Evolutionary conservation across 495 filamentous ascomycete genomes (phyloP), one percentile per base, ranked within the genome.

Genomic region (Tuber indicum): DNA sequence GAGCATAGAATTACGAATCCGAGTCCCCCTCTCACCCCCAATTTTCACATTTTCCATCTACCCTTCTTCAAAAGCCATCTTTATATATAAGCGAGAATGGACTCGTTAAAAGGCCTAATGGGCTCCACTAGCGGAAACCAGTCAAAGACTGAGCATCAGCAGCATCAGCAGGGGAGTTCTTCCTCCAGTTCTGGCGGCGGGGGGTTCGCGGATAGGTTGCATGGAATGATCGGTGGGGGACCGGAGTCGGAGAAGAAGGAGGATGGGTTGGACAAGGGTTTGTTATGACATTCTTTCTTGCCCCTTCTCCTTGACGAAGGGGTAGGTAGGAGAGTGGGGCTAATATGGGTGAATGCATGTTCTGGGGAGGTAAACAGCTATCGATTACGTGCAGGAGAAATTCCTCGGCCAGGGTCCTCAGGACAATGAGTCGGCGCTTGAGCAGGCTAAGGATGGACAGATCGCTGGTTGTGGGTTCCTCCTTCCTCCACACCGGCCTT

Each of bases 381-480:
- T 93, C 83, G 92, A 94, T 82, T 86, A 87, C 74, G 87, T 91
- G 36, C 91, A 94, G 82, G 89, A 93, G 80, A 87, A 91, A 43
- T 81, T 91, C 79, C 76, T 93, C 42, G 90, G 89, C 72, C 84
- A 88, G 75, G 91, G 91, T 19, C 79, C 86, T 45, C 92, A 94
- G 84, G 84, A 87, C 85, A 92, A 93, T 84, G 92, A 93, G 85
- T 88, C 85, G 72, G 91, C 91, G 23, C 82, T 88, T 70, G 92
- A 94, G 84, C 92, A 94, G 82, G 91, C 90, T 81, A 92, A 93
- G 86, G 92, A 93, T 83, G 89, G 91, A 84, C 83, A 89, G 83
- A 91, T 91, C 72, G 87, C 88, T 32, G 86, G 90, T 73, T 86
- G 82, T 83, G 73, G 74, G 82, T 74, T 47, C 41, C 41, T 39